Evolutionary conservation across 371 early-diverging fungal species (phyloP).

Genomic region (Mortierella sp.): DNA sequence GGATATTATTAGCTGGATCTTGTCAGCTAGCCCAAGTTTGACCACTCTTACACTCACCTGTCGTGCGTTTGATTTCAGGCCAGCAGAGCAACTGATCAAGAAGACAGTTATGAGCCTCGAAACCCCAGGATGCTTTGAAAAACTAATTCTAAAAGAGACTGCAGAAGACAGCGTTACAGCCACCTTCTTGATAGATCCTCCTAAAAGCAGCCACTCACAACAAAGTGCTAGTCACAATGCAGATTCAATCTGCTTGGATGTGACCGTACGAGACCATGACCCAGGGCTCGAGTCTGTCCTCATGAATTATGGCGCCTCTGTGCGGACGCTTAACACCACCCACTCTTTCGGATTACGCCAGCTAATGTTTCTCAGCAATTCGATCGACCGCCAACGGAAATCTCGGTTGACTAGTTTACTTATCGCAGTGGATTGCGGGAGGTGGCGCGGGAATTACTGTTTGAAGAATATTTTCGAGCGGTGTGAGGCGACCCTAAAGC

Average conservation of each 20-base stretch:
- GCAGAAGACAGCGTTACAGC: neutral
- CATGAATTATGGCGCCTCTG: neutral
- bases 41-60: neutral
- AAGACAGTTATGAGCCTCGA: too few relatives aligned
- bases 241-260: neutral
- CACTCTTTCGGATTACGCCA: neutral
- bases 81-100: neutral
- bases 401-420: neutral
- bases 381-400: neutral
- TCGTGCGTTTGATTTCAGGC: neutral
- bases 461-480: neutral
- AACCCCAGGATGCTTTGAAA: neutral
- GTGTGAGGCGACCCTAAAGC: neutral
- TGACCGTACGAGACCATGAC: neutral
- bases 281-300: neutral
- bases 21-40: neutral
- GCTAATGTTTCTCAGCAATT: neutral
- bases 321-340: conserved; percentile 5
- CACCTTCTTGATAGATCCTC: neutral
- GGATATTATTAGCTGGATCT: neutral
- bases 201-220: too few relatives aligned
- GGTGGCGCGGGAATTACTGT: neutral
- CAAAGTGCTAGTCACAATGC: neutral
- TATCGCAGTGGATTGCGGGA: conserved; percentile 3
- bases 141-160: neutral